phyloP scores from a whole-genome alignment of 495 filamentous ascomycete species.

The Penicillium cosmopolitanum region DNA sequence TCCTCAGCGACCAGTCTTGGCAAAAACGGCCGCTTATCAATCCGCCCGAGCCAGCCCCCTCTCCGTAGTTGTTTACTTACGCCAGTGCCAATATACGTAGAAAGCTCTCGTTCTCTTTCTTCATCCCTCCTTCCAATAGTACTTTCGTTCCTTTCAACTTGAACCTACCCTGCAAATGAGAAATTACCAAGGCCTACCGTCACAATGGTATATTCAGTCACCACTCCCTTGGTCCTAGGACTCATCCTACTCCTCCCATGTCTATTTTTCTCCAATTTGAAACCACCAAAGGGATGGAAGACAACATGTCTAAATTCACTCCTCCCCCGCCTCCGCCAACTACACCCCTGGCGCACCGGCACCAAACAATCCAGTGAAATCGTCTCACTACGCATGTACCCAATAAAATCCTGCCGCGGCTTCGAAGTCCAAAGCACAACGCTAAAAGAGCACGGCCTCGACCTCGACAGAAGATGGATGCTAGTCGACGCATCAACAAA shows the following conservation, averaged over 20 bases:
- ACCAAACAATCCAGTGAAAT: constrained; percentile 37
- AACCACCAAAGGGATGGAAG: constrained; percentile 18
- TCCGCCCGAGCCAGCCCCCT: neutral
- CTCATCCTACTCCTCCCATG: constrained; percentile 24
- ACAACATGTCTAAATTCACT: constrained; percentile 8
- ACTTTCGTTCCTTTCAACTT: neutral
- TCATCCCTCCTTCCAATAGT: too few species aligned
- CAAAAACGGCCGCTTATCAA: constrained; percentile 22
- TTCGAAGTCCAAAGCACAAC: constrained; percentile 69
- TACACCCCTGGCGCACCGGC: constrained; percentile 15
- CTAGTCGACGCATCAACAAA: constrained; percentile 41
- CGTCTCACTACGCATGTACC: constrained; percentile 72
- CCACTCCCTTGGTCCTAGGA: constrained; percentile 15
- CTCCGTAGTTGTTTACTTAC: neutral
- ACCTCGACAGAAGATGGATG: constrained; percentile 73
- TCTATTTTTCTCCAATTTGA: constrained; percentile 12
- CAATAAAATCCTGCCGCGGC: constrained; percentile 85
- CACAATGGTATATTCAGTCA: constrained; percentile 15
- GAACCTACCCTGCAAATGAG: neutral
- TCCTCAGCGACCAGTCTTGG: constrained; percentile 11
- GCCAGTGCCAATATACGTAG: too few species aligned
- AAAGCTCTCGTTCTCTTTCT: too few species aligned
- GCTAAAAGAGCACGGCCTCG: constrained; percentile 71
- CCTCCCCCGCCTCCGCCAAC: constrained; percentile 11
- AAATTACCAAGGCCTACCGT: neutral